Base-by-base conservation (phyloP, 192 early-diverging fungal genomes). In the Umbelopsis sp. region DNA sequence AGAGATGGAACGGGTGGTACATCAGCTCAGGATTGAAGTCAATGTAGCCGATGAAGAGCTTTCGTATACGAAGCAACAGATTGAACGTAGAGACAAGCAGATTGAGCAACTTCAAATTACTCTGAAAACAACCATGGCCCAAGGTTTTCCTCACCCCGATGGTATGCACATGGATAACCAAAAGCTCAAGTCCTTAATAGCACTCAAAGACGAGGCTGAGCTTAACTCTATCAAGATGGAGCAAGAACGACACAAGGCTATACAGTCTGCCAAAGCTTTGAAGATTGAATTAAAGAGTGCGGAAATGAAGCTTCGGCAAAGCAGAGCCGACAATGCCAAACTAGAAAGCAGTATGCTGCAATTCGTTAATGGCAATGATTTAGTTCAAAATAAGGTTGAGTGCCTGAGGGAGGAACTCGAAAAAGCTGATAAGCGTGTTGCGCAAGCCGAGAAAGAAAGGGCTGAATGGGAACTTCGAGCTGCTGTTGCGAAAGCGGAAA, bases 381-480 rank as follows among this genome's bases (percentile, higher is more conserved):
- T 51, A 20, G 48, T 51, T 27, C 47, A 51, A 37, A 41, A 23
- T 46, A 49, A 52, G 20, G 49, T 69, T 35, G 47, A 52, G 16
- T 69, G 45, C 20, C 67, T 69, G 0, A 27, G 49, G 46, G 67
- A 69, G 11, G 67, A 69, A 35, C 27, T 61, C 2, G 25, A 48
- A 13, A 33, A 37, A 44, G 46, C 67, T 33, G 47, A 51, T 50
- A 25, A 69, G 49, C 41, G 67, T 25, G 49, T 51, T 18, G 47
- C 49, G 21, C 67, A 50, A 48, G 67, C 51, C 27, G 67, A 69
- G 47, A 69, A 69, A 47, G 67, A 69, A 41, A 27, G 46, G 9
- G 67, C 49, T 35, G 67, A 69, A 49, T 69, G 67, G 67, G 67
- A 69, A 25, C 48, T 69, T 7, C 46, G 67, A 16, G 49, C 67